Conservation (phyloP, 768 basidiomycete genomes). For the Podaxis sp. region DNA sequence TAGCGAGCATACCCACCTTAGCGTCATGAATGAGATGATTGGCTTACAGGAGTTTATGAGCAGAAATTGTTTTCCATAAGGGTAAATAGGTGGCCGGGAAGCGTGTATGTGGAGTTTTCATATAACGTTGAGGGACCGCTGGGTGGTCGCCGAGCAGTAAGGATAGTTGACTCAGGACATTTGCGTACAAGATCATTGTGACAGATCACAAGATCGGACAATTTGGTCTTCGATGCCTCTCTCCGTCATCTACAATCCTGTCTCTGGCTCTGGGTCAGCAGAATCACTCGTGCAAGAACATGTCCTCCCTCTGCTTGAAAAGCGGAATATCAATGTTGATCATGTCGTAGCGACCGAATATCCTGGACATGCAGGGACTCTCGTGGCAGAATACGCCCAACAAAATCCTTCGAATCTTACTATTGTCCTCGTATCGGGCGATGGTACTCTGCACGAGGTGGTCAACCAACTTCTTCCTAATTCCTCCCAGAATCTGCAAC, state of each 20-base stretch:
- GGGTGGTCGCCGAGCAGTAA: too few relatives aligned
- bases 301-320: slow-evolving; percentile 62
- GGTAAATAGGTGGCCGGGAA: too few relatives aligned
- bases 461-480: slow-evolving; percentile 55
- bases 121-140: too few relatives aligned
- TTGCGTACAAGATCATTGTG: too few relatives aligned
- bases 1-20: neutral
- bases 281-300: slow-evolving; percentile 53
- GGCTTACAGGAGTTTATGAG: too few relatives aligned
- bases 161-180: too few relatives aligned
- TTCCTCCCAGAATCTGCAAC: slow-evolving; percentile 3
- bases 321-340: slow-evolving; percentile 39
- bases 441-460: slow-evolving; percentile 91
- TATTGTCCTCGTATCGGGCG: slow-evolving; percentile 76
- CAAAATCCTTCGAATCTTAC: slow-evolving; percentile 29
- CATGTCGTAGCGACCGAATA: slow-evolving; percentile 47
- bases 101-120: too few relatives aligned
- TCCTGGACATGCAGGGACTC: slow-evolving; percentile 53
- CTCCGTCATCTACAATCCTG: slow-evolving; percentile 76
- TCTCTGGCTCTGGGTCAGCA: slow-evolving; percentile 61
- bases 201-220: too few relatives aligned
- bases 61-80: too few relatives aligned
- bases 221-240: slow-evolving; percentile 38
- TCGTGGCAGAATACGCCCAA: slow-evolving; percentile 41
- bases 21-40: neutral